These are phyloP conservation scores for Cutaneotrichosporon cyanovorans DNA, from an alignment of 1,284 basidiomycete species.

Conservation along the genomic window DNA sequence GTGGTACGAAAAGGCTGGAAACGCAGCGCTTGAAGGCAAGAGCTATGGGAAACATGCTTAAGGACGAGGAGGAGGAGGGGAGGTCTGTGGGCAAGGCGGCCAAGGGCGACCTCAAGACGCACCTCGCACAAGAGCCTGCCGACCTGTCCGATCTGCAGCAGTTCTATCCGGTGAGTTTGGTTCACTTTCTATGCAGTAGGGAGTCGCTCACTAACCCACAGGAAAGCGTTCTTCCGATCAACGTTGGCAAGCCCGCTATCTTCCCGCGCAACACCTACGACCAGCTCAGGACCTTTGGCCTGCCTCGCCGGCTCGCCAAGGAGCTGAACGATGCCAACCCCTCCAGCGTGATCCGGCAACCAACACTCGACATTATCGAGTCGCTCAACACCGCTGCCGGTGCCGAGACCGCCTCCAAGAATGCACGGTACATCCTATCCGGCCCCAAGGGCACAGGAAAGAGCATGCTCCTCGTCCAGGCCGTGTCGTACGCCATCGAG, in stretches of 20 bases:
- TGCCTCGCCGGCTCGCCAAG: conserved; percentile 30
- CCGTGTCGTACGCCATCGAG: conserved; percentile 62
- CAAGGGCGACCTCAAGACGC: conserved; percentile 20
- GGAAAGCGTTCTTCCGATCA: conserved; percentile 20
- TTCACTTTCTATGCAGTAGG: background rate
- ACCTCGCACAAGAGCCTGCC: conserved; percentile 21
- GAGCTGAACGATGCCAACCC: conserved; percentile 31
- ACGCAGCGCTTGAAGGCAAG: conserved; percentile 1
- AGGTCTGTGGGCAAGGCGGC: conserved; percentile 1
- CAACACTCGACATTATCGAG: conserved; percentile 33
- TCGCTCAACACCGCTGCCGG: conserved; percentile 26
- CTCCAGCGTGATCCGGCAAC: conserved; percentile 36
- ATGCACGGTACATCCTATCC: conserved; percentile 23
- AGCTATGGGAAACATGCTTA: background rate
- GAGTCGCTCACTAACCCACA: conserved; percentile 5
- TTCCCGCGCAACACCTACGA: conserved; percentile 29
- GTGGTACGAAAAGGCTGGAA: background rate
- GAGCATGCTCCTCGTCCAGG: conserved; percentile 71
- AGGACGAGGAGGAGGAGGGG: background rate
- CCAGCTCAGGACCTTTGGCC: conserved; percentile 32
- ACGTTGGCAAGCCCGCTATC: conserved; percentile 31
- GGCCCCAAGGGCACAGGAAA: conserved; percentile 78
- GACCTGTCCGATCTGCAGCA: conserved; percentile 28
- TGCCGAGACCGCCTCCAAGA: conserved; percentile 14
- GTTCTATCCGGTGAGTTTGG: conserved; percentile 32